phyloP scores from a whole-genome alignment of 768 basidiomycete species.

The Clitopilus passeckerianus region DNA sequence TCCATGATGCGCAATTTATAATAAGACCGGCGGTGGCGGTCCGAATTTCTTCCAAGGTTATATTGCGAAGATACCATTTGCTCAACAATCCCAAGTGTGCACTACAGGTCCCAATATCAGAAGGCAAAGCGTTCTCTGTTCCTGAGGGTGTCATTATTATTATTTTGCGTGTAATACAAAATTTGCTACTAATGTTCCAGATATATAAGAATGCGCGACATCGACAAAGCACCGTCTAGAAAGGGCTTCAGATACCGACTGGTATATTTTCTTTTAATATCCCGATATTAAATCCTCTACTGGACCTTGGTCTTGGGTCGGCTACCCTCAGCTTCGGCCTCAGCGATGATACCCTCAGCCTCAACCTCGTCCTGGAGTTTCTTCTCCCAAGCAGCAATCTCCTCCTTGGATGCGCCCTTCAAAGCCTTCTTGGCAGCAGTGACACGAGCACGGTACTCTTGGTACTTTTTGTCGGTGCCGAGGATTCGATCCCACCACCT shows the following conservation, averaged over 20 bases:
- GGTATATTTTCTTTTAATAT: neutral
- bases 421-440: slow-evolving; percentile 52
- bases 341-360: slow-evolving; percentile 66
- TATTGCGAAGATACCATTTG: neutral
- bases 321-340: slow-evolving; percentile 45
- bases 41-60: neutral
- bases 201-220: neutral
- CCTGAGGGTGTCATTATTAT: neutral
- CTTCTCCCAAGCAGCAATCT: slow-evolving; percentile 52
- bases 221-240: neutral
- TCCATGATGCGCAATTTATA: neutral
- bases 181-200: neutral
- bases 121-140: too few species aligned
- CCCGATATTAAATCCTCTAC: slow-evolving; percentile 10
- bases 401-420: slow-evolving; percentile 49
- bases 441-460: slow-evolving; percentile 67
- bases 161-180: neutral
- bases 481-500: slow-evolving; percentile 88
- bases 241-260: neutral
- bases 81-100: neutral
- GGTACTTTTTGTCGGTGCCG: slow-evolving; percentile 91
- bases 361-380: slow-evolving; percentile 67
- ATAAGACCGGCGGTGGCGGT: neutral
- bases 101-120: too few species aligned
- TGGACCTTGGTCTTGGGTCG: slow-evolving; percentile 31